These are phyloP conservation scores for Crassisporium funariophilum DNA, from an alignment of 768 basidiomycete genomes.

Conservation along the genomic window DNA sequence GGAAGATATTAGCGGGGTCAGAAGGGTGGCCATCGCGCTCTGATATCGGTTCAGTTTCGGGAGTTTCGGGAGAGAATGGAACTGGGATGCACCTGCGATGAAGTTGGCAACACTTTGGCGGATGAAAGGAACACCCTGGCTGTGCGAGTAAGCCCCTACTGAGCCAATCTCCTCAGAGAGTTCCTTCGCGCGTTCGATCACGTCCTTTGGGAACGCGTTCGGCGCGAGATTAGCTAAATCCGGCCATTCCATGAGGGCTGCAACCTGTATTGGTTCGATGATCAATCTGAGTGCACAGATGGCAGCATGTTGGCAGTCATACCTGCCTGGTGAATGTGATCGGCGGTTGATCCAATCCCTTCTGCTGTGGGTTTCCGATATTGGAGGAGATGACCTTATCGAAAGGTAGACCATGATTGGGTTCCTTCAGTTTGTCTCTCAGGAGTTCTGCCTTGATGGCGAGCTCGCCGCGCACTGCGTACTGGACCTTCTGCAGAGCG, in stretches of 20 bases:
- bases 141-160: slow-evolving; percentile 94
- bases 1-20: slow-evolving; percentile 84
- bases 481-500: slow-evolving; percentile 83
- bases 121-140: slow-evolving; percentile 89
- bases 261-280: slow-evolving; percentile 53
- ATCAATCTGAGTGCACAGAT: slow-evolving; percentile 2
- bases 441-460: slow-evolving; percentile 91
- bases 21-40: slow-evolving; percentile 90
- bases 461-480: slow-evolving; percentile 96
- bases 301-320: slow-evolving; percentile 19
- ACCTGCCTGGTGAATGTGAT: slow-evolving; percentile 94
- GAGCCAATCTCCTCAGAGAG: slow-evolving; percentile 87
- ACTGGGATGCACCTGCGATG: slow-evolving; percentile 65
- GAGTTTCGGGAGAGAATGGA: slow-evolving; percentile 5
- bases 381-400: slow-evolving; percentile 89
- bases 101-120: slow-evolving; percentile 87
- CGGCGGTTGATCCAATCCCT: slow-evolving; percentile 89
- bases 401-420: slow-evolving; percentile 72
- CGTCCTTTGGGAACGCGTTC: slow-evolving; percentile 82
- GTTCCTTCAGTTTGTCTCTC: slow-evolving; percentile 66
- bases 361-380: slow-evolving; percentile 98
- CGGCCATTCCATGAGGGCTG: slow-evolving; percentile 91
- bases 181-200: slow-evolving; percentile 78
- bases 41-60: slow-evolving; percentile 29
- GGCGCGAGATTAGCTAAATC: slow-evolving; percentile 77